Conservation (phyloP, 805 yeast genomes). For the Saccharomycopsis sp. region DNA sequence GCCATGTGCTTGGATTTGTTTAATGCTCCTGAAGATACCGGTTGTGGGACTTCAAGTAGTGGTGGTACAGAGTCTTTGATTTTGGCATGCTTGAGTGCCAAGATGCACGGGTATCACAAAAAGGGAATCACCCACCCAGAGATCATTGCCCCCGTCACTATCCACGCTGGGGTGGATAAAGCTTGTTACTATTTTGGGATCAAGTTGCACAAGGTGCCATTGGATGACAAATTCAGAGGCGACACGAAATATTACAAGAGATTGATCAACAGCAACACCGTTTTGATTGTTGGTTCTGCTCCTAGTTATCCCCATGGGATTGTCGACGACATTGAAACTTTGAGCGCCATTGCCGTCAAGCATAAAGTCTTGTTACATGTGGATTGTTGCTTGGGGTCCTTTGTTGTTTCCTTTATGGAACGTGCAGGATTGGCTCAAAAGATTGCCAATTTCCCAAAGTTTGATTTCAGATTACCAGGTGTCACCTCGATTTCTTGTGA, state of each 20-base stretch:
- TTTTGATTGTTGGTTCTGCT: conserved; percentile 83
- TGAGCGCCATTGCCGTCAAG: conserved; percentile 55
- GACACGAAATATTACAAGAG: conserved; percentile 52
- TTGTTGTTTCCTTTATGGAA: conserved; percentile 71
- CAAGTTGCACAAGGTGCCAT: conserved; percentile 68
- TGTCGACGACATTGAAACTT: conserved; percentile 73
- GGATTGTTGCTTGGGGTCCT: conserved; percentile 93
- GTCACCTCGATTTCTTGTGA: conserved; percentile 99
- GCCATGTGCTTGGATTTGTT: conserved; percentile 77
- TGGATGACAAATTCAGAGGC: conserved; percentile 67
- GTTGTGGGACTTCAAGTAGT: conserved; percentile 77
- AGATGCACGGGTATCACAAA: conserved; percentile 55
- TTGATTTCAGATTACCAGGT: conserved; percentile 81
- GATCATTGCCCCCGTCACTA: conserved; percentile 78
- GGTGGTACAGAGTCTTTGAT: conserved; percentile 95
- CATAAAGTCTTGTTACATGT: conserved; percentile 84
- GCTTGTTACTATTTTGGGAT: conserved; percentile 89
- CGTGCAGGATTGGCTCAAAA: conserved; percentile 33
- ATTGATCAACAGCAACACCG: conserved; percentile 70
- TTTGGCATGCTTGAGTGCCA: conserved; percentile 80
- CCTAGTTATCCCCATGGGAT: conserved; percentile 98
- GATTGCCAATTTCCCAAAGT: conserved; percentile 36
- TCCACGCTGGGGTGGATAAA: conserved; percentile 93
- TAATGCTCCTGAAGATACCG: conserved; percentile 66
- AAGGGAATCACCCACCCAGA: conserved; percentile 68